These are phyloP conservation scores for Termitomyces sp. DNA, from an alignment of 768 basidiomycete genomes.

Conservation along the genomic window DNA sequence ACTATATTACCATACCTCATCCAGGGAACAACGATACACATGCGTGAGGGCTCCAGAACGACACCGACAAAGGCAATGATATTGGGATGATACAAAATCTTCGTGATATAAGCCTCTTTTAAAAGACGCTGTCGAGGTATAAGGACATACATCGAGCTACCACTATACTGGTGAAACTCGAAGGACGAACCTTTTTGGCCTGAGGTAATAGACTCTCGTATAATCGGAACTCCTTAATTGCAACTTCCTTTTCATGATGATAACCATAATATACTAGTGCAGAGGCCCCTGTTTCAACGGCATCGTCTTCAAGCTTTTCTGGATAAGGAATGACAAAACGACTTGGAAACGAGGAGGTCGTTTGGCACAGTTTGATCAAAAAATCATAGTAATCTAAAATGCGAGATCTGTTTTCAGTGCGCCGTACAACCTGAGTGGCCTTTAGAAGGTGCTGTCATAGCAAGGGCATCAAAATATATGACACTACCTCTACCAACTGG, in stretches of 20 bases:
- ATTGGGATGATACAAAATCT: constrained; percentile 16
- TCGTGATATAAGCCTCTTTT: constrained; percentile 17
- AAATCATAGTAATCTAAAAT: constrained; percentile 8
- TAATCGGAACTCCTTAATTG: constrained; percentile 15
- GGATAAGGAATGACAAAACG: constrained; percentile 1
- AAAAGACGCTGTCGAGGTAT: constrained; percentile 9
- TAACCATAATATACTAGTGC: constrained; percentile 13
- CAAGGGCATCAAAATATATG: neutral
- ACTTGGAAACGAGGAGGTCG: neutral
- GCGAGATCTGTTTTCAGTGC: constrained; percentile 1
- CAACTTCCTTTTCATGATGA: constrained; percentile 7
- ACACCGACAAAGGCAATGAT: constrained; percentile 18
- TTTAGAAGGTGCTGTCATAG: neutral
- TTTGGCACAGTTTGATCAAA: constrained; percentile 7
- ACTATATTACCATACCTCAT: constrained; percentile 22
- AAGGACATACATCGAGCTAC: neutral
- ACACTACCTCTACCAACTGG: constrained; percentile 5
- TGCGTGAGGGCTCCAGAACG: constrained; percentile 9
- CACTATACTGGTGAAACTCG: neutral
- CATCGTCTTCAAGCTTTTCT: neutral
- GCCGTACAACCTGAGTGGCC: constrained; percentile 3
- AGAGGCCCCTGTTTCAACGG: constrained; percentile 10
- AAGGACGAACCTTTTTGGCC: constrained; percentile 5
- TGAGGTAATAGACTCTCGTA: neutral
- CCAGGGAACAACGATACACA: constrained; percentile 23